Evolutionary conservation across 805 yeast species (phyloP).

Genomic region (Candida takata): DNA sequence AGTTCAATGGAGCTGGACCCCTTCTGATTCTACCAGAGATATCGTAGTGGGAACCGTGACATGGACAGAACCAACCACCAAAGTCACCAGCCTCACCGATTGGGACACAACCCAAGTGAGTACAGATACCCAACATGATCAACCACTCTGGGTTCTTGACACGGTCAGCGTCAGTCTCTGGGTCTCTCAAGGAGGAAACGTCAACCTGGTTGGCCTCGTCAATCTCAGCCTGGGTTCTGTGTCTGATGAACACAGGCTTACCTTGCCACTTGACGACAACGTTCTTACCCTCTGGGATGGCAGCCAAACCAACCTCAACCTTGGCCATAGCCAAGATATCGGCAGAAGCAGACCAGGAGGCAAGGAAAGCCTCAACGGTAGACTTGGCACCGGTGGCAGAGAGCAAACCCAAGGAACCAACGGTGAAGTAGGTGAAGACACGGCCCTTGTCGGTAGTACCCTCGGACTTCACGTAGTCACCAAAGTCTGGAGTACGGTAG

Average conservation of each 20-base stretch:
- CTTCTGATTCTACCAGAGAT: constrained; percentile 99
- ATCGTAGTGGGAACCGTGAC: constrained; percentile 99
- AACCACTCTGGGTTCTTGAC: constrained; percentile 97
- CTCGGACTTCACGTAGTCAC: constrained; percentile 66
- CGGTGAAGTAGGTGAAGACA: constrained; percentile 93
- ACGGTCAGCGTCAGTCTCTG: constrained; percentile 88
- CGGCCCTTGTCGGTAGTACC: constrained; percentile 71
- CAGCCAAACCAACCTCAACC: constrained; percentile 91
- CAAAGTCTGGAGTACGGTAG: constrained; percentile 88
- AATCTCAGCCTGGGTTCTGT: constrained; percentile 90
- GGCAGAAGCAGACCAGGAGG: constrained; percentile 95
- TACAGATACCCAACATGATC: constrained; percentile 98
- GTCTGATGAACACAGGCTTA: constrained; percentile 99
- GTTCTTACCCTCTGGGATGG: constrained; percentile 96
- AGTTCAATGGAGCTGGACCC: constrained; percentile 99
- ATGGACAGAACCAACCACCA: constrained; percentile 99
- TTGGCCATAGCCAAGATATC: constrained; percentile 99
- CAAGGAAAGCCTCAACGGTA: constrained; percentile 87
- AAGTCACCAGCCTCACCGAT: constrained; percentile 99
- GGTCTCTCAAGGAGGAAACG: constrained; percentile 78
- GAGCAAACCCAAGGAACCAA: constrained; percentile 88
- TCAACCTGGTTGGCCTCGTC: constrained; percentile 89
- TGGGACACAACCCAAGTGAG: constrained; percentile 99
- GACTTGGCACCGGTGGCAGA: constrained; percentile 94
- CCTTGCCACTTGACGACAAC: constrained; percentile 99